Evolutionary conservation across 176 grass and related monocot genomes (phyloP), one percentile per base, ranked within the genome.

Genomic region (Luzula sylvatica): DNA sequence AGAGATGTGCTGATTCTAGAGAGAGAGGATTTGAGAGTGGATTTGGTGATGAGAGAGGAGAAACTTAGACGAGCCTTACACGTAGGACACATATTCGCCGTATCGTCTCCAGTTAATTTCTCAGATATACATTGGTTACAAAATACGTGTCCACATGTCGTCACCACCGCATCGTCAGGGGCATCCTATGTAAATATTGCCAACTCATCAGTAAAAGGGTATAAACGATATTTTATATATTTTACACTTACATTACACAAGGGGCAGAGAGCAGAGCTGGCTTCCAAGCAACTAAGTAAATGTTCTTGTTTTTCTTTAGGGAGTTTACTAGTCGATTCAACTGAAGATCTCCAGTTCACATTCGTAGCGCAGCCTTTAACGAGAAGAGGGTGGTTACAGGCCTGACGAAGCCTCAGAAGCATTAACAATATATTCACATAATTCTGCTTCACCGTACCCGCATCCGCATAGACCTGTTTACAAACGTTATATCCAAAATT

Each of bases 381-480:
- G 54, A 98, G 32, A 53, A 83, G 71, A 52, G 78, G 86, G 53
- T 98, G 92, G 67, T 87, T 86, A 38, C 92, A 98, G 51, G 92
- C 92, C 60, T 98, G 92, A 39, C 92, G 80, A 43, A 98, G 78
- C 68, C 92, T 67, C 55, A 98, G 82, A 72, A 98, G 86, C 92
- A 98, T 90, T 61, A 98, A 50, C n/a, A 98, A 61, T 58, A 98
- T 98, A 55, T 98, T 98, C 22, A 98, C 92, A 65, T 98, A 98
- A 66, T 98, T 98, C 71, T 98, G 86, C 67, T 74, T 98, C 58
- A 98, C 86, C 50, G 92, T 98, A 42, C 92, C 92, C 27, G 86
- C 92, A 77, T 75, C 86, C 60, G 92, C 92, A 35, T 98, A 98
- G 24, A 75, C 92, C 92, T 98, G 77, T 49, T 64, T 18, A 18